A percentile compares a stretch with the other conserved stretches of the same genome.
These are phyloP conservation scores for Antrodiella citrinella DNA, from an alignment of 768 basidiomycete genomes.

Conservation along the genomic window DNA sequence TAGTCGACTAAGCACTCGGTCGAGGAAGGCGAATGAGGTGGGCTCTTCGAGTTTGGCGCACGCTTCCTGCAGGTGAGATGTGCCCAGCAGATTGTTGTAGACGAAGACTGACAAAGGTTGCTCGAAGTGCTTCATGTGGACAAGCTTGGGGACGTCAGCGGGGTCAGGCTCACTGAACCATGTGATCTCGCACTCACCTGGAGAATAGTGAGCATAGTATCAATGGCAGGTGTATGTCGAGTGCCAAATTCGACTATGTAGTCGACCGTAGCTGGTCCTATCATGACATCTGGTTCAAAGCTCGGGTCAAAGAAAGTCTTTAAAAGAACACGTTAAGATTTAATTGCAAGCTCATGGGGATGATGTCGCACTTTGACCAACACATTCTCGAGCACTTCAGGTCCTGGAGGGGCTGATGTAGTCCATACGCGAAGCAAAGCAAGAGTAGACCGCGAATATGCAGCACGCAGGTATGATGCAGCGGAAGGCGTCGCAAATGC, in stretches of 20 bases:
- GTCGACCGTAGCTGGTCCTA: conserved; percentile 51
- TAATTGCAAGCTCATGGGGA: neutral
- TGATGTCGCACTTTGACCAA: conserved; percentile 42
- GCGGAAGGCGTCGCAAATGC: conserved; percentile 46
- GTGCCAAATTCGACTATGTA: conserved; percentile 50
- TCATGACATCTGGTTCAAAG: conserved; percentile 51
- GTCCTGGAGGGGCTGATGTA: conserved; percentile 42
- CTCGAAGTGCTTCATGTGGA: conserved; percentile 63
- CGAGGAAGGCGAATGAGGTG: conserved; percentile 26
- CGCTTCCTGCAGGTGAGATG: neutral
- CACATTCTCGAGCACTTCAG: conserved; percentile 42
- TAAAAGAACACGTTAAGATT: too few relatives aligned
- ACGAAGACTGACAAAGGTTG: conserved; percentile 46
- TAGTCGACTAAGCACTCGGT: conserved; percentile 30
- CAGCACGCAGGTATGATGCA: conserved; percentile 44
- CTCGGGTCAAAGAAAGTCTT: conserved; percentile 60
- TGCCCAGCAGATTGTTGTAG: conserved; percentile 17
- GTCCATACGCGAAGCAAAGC: conserved; percentile 47
- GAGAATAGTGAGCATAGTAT: conserved; percentile 47
- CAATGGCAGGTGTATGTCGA: conserved; percentile 49
- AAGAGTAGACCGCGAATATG: conserved; percentile 54
- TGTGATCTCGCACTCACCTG: conserved; percentile 49
- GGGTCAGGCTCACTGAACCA: too few relatives aligned
- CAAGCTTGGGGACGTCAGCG: too few relatives aligned
- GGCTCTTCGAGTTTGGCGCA: conserved; percentile 11